Conservation (phyloP, 768 basidiomycete genomes). For the Kwoniella mangroviensis region DNA sequence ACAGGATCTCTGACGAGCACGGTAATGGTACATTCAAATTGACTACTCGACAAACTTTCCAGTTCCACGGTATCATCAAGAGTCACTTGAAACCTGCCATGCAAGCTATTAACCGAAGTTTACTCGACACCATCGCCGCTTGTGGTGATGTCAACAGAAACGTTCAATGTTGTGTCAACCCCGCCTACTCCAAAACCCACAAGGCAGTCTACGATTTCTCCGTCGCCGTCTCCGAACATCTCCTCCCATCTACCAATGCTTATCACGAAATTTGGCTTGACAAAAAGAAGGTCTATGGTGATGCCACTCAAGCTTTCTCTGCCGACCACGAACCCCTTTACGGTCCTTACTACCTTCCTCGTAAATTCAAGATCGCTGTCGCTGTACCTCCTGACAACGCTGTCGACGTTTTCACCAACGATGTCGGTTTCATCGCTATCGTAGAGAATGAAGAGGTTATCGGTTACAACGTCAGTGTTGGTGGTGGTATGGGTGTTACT, state of each 20-base stretch:
- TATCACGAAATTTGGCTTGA: conserved; percentile 99
- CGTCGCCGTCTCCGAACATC: conserved; percentile 77
- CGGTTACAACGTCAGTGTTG: conserved; percentile 92
- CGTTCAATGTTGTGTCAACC: conserved; percentile 88
- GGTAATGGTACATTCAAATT: conserved; percentile 94
- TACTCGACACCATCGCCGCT: conserved; percentile 95
- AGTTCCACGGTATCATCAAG: conserved; percentile 99
- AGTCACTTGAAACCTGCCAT: conserved; percentile 93
- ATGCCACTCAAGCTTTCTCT: conserved; percentile 81
- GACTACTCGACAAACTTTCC: conserved; percentile 97
- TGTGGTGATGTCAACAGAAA: conserved; percentile 97
- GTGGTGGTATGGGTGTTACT: conserved; percentile 99
- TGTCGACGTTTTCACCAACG: conserved; percentile 86
- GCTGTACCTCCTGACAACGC: conserved; percentile 96
- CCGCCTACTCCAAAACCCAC: conserved; percentile 85
- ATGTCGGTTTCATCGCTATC: conserved; percentile 96
- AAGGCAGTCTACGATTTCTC: conserved; percentile 80
- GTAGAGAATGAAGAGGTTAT: conserved; percentile 73
- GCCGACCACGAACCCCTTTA: conserved; percentile 78
- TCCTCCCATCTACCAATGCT: conserved; percentile 86
- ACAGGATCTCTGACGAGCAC: conserved; percentile 93
- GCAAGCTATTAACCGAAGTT: conserved; percentile 86
- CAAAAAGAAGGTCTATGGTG: conserved; percentile 93
- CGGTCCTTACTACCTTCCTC: conserved; percentile 93
- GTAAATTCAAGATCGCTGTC: conserved; percentile 96